Evolutionary conservation across 495 filamentous ascomycete genomes (phyloP), one percentile per base, ranked within the genome.

Genomic region (Daldinia childiae): DNA sequence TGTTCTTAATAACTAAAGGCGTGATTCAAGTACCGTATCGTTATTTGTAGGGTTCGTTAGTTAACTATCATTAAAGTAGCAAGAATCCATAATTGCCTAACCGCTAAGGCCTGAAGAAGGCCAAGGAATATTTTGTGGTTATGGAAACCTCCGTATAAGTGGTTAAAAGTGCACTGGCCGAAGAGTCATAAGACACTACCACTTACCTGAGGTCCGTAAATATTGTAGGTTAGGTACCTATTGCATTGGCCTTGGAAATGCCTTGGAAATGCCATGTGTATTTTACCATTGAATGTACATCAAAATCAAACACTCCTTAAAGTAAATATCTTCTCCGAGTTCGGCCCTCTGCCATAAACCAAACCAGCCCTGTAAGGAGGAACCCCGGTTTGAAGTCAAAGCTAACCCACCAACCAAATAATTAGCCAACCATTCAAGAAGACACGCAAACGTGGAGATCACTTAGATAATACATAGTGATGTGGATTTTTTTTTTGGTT

Each of bases 61-160:
- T 1, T 8, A 58, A 6, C 12, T 8, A 36, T 39, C 12, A 36
- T 66, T 66, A 71, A 66, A 71, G 63, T 58, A 59, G 68, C 68
- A 66, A 24, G 27, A 21, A 24, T 34, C 58, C 30, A 61, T 39
- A 29, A 61, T 59, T 41, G 15, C 4, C 15, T 52, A 57, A 43
- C 27, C 4, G 29, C 24, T 11, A 41, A 41, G 15, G 15, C 38
- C 38, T n/a, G 3, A 41, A n/a, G 6, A 29, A 2, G 6, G 6
- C 41, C 41, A 48, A 21, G 43, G 7, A 11, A 15, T n/a, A 41
- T 41, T 41, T 41, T 17, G 38, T 41, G 14, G 15, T 21, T 45
- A 17, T 45, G 41, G 41, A 3, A 45, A 19, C 41, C 0, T 45
- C 17, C 17, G 43, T 48, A 48, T 48, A 21, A 17, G n/a, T 48